Conservation (phyloP, 2,329 filamentous ascomycete species). For the Pseudogymnoascus sp. region DNA sequence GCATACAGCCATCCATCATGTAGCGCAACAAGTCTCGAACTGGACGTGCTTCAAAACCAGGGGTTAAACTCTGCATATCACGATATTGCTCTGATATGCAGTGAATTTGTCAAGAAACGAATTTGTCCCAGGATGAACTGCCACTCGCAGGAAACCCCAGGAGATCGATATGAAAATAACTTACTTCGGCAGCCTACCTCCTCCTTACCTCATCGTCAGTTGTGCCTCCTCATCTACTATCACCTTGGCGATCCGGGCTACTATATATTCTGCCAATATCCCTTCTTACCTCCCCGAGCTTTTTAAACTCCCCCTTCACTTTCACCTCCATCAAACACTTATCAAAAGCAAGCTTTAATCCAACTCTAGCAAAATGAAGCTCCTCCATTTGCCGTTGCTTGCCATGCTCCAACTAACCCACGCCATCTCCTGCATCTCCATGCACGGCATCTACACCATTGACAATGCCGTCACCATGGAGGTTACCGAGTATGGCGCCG, state of each 20-base stretch:
- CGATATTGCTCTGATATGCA: background rate
- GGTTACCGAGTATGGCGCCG: background rate
- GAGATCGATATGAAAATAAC: background rate
- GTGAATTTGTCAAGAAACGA: background rate
- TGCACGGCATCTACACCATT: background rate
- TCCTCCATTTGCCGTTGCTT: background rate
- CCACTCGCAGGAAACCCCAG: background rate
- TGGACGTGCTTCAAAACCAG: background rate
- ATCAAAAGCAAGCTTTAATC: background rate
- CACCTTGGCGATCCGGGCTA: background rate
- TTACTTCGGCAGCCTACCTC: background rate
- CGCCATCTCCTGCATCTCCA: background rate
- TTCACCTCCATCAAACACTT: background rate
- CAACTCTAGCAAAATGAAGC: background rate
- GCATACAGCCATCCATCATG: background rate
- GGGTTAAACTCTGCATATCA: background rate
- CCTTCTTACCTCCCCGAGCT: background rate
- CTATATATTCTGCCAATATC: background rate
- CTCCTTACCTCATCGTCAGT: background rate
- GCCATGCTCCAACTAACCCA: background rate
- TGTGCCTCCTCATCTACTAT: background rate
- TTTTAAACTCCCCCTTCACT: background rate
- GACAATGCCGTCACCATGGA: background rate
- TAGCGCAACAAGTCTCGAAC: background rate
- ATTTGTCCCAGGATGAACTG: background rate